Conservation (phyloP, 2,329 filamentous ascomycete species). For the Boeremia lycopersici region DNA sequence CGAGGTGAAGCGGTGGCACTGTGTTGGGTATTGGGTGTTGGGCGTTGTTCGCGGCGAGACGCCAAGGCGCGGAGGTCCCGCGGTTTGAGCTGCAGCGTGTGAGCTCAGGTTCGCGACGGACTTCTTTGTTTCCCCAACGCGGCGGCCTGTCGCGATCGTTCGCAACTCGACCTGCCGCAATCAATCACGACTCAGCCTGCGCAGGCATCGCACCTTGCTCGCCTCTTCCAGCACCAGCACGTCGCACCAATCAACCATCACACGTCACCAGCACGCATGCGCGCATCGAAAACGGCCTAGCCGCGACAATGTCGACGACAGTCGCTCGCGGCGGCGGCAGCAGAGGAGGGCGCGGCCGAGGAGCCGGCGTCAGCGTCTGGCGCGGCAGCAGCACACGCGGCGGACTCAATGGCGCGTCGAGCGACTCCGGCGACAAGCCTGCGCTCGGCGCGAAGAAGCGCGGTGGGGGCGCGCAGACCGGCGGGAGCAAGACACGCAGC, state of each 20-base stretch:
- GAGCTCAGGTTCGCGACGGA: conserved; percentile 21
- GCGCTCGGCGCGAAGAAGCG: conserved; percentile 13
- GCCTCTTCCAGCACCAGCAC: neutral
- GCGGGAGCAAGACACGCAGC: conserved; percentile 1
- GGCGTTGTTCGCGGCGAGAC: neutral
- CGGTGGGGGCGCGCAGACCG: conserved; percentile 8
- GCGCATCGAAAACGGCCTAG: conserved; percentile 14
- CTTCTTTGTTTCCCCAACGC: conserved; percentile 29
- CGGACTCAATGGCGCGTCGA: conserved; percentile 19
- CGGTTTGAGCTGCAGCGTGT: conserved; percentile 7
- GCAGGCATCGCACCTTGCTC: conserved; percentile 1
- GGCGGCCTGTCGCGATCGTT: conserved; percentile 26
- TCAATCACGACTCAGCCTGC: conserved; percentile 26
- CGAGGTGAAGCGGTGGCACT: neutral
- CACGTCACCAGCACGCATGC: conserved; percentile 15
- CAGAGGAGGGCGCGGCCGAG: conserved; percentile 28
- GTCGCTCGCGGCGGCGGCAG: conserved; percentile 30
- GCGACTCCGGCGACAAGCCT: conserved; percentile 7
- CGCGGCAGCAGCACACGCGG: conserved; percentile 21
- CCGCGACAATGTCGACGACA: conserved; percentile 39
- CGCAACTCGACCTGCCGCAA: conserved; percentile 29
- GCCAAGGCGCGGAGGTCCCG: conserved; percentile 12
- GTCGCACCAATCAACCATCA: neutral
- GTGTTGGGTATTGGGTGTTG: neutral
- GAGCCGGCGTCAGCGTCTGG: conserved; percentile 17